phyloP scores from a whole-genome alignment of 2,329 filamentous ascomycete species.

The Coniochaeta ligniaria region DNA sequence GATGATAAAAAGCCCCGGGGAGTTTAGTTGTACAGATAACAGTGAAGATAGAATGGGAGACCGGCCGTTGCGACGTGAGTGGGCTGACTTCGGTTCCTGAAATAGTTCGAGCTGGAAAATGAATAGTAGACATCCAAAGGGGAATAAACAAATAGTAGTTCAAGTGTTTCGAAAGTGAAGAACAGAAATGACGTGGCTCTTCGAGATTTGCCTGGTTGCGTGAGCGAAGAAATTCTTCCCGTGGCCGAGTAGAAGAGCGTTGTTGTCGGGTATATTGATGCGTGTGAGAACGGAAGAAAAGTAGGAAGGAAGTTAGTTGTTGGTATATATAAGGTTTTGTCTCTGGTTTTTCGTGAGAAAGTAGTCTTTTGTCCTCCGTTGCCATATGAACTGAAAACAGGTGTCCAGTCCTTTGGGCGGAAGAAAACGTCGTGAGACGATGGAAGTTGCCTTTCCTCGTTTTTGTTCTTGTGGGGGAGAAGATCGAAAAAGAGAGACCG shows the following conservation, averaged over 20 bases:
- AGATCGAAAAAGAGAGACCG: neutral
- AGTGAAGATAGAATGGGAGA: slow-evolving; percentile 3
- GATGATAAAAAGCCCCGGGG: no score
- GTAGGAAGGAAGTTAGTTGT: neutral
- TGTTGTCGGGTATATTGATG: slow-evolving; percentile 4
- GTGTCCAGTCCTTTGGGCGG: neutral
- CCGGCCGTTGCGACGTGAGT: neutral
- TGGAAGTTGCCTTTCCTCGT: neutral
- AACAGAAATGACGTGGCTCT: neutral
- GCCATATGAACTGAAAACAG: neutral
- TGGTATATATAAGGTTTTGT: neutral
- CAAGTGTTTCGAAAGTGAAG: neutral
- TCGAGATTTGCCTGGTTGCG: slow-evolving; percentile 16
- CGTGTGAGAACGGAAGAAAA: neutral
- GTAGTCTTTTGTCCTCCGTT: neutral
- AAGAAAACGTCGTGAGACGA: neutral
- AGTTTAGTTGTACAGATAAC: slow-evolving; percentile 6
- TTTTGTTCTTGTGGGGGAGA: neutral
- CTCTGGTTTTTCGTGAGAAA: neutral
- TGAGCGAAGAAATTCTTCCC: slow-evolving; percentile 24
- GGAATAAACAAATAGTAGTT: no score
- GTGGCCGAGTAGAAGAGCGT: slow-evolving; percentile 5
- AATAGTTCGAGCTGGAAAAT: neutral
- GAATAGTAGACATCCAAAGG: neutral
- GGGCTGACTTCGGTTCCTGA: slow-evolving; percentile 1